These are phyloP conservation scores for Sarocladium oryzae DNA, from an alignment of 2,329 filamentous ascomycete genomes.

Conservation along the genomic window DNA sequence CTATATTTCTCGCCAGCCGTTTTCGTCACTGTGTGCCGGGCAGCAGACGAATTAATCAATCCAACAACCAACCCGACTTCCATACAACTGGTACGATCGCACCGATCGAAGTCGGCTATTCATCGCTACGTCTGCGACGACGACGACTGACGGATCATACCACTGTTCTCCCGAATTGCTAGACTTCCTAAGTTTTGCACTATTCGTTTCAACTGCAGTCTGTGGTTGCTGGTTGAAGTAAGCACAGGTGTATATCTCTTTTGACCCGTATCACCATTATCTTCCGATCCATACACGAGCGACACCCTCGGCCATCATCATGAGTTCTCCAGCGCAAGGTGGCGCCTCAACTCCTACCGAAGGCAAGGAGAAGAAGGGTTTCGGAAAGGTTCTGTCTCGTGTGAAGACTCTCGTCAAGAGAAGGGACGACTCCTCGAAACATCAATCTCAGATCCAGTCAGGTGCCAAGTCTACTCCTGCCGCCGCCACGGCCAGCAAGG, in stretches of 20 bases:
- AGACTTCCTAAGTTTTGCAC: too few relatives aligned
- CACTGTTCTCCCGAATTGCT: too few relatives aligned
- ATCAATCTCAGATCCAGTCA: conserved; percentile 18
- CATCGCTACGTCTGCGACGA: not conserved
- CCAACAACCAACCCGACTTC: not conserved
- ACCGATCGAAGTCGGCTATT: not conserved
- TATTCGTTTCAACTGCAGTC: too few relatives aligned
- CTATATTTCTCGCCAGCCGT: not conserved
- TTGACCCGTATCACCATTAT: not conserved
- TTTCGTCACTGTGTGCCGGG: not conserved
- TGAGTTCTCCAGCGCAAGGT: conserved; percentile 37
- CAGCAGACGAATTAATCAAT: conserved; percentile 3
- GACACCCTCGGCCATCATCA: conserved; percentile 17
- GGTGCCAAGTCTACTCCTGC: conserved; percentile 14
- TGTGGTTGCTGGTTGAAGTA: not conserved
- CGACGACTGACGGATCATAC: too few relatives aligned
- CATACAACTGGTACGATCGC: too few relatives aligned
- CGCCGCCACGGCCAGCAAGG: conserved; percentile 17
- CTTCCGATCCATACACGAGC: not conserved
- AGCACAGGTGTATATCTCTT: too few relatives aligned
- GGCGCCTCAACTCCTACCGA: conserved; percentile 27
- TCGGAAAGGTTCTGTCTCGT: conserved; percentile 41
- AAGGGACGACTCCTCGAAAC: conserved; percentile 26
- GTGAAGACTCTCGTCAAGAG: conserved; percentile 45
- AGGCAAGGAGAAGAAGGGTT: conserved; percentile 32